Conservation (phyloP, 2,329 filamentous ascomycete genomes). For the Calonectria honghensis region DNA sequence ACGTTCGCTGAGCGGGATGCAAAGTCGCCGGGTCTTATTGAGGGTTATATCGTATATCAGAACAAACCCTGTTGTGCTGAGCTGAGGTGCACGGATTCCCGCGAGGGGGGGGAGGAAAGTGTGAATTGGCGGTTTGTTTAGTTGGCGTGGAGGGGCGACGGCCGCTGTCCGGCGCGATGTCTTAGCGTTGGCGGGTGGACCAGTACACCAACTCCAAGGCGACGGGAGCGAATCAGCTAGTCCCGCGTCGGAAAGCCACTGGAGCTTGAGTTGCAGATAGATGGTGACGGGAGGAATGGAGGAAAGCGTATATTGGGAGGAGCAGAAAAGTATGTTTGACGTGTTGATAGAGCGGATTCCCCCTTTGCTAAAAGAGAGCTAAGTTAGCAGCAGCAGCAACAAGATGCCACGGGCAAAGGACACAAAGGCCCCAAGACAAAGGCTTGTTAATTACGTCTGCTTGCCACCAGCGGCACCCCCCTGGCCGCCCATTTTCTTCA, state of each 20-base stretch:
- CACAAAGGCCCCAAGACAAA: neutral
- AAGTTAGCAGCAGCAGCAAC: neutral
- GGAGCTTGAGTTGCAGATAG: constrained; percentile 22
- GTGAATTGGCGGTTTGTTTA: constrained; percentile 36
- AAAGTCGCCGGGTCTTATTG: constrained; percentile 36
- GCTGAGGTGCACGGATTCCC: constrained; percentile 35
- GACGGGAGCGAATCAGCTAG: constrained; percentile 38
- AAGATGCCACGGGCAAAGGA: neutral
- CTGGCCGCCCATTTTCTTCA: constrained; percentile 26
- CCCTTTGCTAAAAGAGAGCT: constrained; percentile 15
- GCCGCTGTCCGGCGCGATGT: constrained; percentile 28
- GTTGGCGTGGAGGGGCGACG: constrained; percentile 40
- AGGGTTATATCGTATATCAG: constrained; percentile 15
- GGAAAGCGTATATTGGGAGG: constrained; percentile 26
- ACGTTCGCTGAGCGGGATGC: constrained; percentile 25
- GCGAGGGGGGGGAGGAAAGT: constrained; percentile 19
- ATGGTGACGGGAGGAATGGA: constrained; percentile 16
- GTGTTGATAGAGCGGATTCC: neutral
- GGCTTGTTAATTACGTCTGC: constrained; percentile 19
- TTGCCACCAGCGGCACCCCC: neutral
- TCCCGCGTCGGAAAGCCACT: constrained; percentile 18
- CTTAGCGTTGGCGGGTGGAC: constrained; percentile 56
- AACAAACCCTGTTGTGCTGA: neutral
- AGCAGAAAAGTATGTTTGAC: constrained; percentile 24
- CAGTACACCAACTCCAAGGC: constrained; percentile 37